Evolutionary conservation across 345 rosid species (phyloP).

Genomic region (Geranium rotundifolium): DNA sequence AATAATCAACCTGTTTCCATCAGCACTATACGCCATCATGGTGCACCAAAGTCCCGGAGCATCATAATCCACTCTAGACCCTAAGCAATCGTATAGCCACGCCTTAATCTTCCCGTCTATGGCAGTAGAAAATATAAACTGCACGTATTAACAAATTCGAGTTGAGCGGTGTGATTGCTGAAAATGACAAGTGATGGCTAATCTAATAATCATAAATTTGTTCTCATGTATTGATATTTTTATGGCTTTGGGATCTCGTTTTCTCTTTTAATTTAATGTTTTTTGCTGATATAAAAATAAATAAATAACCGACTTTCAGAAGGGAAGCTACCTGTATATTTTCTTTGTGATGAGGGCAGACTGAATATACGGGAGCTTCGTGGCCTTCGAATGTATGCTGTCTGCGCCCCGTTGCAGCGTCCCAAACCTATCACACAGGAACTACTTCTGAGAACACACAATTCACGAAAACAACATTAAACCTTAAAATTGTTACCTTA

Average conservation of each 20-base stretch:
- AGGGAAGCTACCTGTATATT: slow-evolving; percentile 25
- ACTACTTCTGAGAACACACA: neutral
- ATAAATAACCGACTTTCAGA: slow-evolving; percentile 1
- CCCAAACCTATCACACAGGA: slow-evolving; percentile 31
- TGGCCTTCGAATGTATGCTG: slow-evolving; percentile 37
- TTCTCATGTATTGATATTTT: too few species aligned
- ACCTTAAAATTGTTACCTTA: slow-evolving; percentile 18
- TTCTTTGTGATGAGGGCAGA: slow-evolving; percentile 41
- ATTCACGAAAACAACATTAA: neutral
- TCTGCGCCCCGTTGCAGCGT: slow-evolving; percentile 26
- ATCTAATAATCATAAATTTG: neutral
- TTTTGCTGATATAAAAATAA: neutral
- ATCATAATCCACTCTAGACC: slow-evolving; percentile 85
- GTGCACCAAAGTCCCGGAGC: slow-evolving; percentile 79
- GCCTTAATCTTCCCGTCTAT: slow-evolving; percentile 87
- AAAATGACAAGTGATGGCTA: slow-evolving; percentile 6
- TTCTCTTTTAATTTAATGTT: too few species aligned
- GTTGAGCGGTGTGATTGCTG: neutral
- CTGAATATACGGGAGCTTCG: slow-evolving; percentile 47
- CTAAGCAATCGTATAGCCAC: slow-evolving; percentile 68
- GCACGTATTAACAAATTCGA: slow-evolving; percentile 4
- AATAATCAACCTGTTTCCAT: slow-evolving; percentile 53
- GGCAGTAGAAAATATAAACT: slow-evolving; percentile 70
- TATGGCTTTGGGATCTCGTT: too few species aligned
- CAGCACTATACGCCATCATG: slow-evolving; percentile 71